Base-by-base conservation (phyloP, 75 land plant species). In the Picea glauca region DNA sequence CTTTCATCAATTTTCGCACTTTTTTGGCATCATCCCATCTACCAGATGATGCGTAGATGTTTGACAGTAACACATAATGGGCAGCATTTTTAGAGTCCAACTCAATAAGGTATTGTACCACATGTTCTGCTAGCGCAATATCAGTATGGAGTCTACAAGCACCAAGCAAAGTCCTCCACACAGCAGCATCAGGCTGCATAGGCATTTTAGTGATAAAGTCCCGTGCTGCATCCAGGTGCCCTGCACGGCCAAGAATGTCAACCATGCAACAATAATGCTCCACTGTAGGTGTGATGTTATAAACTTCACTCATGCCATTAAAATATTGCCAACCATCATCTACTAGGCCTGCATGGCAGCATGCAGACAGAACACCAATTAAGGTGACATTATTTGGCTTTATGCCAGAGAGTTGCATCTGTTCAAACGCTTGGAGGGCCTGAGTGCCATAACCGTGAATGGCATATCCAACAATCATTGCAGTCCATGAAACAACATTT, bases 191-290 rank as follows among this genome's bases (percentile, higher is more conserved):
- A 40, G 90, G 66, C 12, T 67, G 56, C 11, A 82, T 15, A 3
- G 81, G 79, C 78, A 82, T 80, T 18, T 66, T 80, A 56, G 85
- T 78, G 62, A 88, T 80, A 72, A 85, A 63, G 9, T 62, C 30
- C 50, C 54, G 59, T 15, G 90, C 87, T 21, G 85, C 90, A 6
- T 80, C 58, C 33, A 88, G 68, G 11, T 76, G 50, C 14, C 90
- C 90, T 21, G 76, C 74, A 63, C 90, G 68, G 31, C 90, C 78
- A 13, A 85, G 60, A 50, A 85, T 77, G 78, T 88, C 90, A 75
- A 88, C 79, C 84, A 88, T 80, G 79, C 90, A 88, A 5, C 84
- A 88, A 60, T 80, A 88, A 31, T 88, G 90, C 81, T 88, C 83
- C 35, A 76, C 5, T 18, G 30, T 78, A 14, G 88, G 80, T 50